Conservation (phyloP, 257 asterid species). For the Petunia axillaris region DNA sequence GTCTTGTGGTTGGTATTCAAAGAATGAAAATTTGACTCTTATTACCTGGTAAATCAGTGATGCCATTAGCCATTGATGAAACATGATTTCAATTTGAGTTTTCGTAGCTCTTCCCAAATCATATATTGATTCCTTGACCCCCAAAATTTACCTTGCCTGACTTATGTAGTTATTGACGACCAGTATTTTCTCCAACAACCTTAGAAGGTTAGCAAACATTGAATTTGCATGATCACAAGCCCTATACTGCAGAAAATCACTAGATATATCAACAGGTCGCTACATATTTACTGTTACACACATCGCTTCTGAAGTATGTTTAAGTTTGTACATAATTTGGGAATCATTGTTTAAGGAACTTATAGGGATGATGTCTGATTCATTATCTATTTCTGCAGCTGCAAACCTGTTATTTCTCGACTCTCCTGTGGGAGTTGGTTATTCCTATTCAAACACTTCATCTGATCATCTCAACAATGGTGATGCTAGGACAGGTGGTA, state of each 20-base stretch:
- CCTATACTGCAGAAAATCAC: neutral
- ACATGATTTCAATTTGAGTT: neutral
- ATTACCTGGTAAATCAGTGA: neutral
- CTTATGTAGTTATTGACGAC: neutral
- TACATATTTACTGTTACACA: neutral
- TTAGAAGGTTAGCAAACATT: neutral
- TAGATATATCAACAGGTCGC: neutral
- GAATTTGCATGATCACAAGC: neutral
- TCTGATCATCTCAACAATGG: conserved; percentile 76
- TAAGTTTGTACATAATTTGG: neutral
- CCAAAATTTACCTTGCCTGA: neutral
- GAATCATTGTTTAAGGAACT: neutral
- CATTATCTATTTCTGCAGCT: conserved; percentile 49
- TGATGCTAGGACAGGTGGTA: conserved; percentile 82
- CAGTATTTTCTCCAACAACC: neutral
- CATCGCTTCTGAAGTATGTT: conserved; percentile 11
- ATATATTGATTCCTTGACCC: neutral
- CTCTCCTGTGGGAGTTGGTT: conserved; percentile 98
- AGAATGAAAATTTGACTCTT: neutral
- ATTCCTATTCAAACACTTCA: conserved; percentile 86
- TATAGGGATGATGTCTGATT: conserved; percentile 22
- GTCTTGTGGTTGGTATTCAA: neutral
- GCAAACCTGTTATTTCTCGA: conserved; percentile 89
- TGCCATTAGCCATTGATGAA: neutral
- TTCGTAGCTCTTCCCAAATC: neutral